phyloP scores from a whole-genome alignment of 345 rosid genomes.

The Eucalyptus camaldulensis region DNA sequence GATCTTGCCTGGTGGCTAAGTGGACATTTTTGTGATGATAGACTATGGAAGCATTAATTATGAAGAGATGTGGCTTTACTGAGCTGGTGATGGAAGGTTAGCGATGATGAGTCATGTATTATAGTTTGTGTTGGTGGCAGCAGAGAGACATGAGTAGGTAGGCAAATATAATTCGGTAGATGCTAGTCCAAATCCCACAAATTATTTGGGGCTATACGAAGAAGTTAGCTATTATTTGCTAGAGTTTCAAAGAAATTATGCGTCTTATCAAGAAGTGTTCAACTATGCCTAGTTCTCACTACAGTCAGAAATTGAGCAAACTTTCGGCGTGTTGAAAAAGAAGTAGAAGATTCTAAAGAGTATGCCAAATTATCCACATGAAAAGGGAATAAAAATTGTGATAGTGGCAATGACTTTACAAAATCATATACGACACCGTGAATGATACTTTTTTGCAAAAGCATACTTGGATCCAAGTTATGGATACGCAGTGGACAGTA shows the following conservation, averaged over 20 bases:
- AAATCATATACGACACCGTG: neutral
- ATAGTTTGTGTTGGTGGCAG: neutral
- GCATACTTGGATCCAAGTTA: neutral
- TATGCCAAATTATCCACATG: neutral
- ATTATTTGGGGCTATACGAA: neutral
- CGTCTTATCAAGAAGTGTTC: neutral
- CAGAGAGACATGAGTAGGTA: neutral
- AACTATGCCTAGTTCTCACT: neutral
- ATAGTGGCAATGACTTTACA: neutral
- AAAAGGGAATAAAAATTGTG: neutral
- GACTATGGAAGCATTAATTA: neutral
- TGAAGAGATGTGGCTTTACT: neutral
- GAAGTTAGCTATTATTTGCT: neutral
- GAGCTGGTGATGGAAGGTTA: neutral
- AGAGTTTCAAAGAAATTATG: no score
- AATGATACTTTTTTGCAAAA: neutral
- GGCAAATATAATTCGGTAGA: neutral
- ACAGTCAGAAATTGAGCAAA: accelerated
- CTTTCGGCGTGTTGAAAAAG: accelerated
- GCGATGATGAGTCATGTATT: neutral
- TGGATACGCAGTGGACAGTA: neutral
- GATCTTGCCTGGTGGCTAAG: neutral
- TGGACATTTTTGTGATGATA: neutral
- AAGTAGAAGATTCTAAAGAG: neutral
- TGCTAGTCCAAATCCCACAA: neutral